phyloP scores from a whole-genome alignment of 2,329 filamentous ascomycete genomes.

The Aureobasidium pullulans region DNA sequence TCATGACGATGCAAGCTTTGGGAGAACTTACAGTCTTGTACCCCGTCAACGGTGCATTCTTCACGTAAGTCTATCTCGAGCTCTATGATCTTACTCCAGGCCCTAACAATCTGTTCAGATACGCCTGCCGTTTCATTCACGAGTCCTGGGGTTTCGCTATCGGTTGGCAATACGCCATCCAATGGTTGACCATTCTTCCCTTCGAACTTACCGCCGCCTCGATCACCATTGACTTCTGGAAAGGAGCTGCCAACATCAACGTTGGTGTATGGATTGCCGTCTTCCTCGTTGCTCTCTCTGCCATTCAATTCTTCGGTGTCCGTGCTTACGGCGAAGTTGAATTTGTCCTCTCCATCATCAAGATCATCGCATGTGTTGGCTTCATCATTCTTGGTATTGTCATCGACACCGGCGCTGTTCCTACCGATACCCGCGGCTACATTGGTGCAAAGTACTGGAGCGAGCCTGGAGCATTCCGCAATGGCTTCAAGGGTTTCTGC shows the following conservation, averaged over 20 bases:
- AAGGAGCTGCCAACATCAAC: slow-evolving; percentile 14
- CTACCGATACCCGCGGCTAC: slow-evolving; percentile 46
- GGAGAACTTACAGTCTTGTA: slow-evolving; percentile 33
- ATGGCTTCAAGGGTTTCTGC: slow-evolving; percentile 59
- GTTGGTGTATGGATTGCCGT: slow-evolving; percentile 28
- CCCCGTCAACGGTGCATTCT: slow-evolving; percentile 33
- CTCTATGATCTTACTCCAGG: not conserved
- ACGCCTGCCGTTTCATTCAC: slow-evolving; percentile 37
- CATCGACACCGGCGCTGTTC: slow-evolving; percentile 53
- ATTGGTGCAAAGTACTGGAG: slow-evolving; percentile 50
- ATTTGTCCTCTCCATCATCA: slow-evolving; percentile 30
- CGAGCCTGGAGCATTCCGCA: slow-evolving; percentile 32
- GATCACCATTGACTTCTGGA: slow-evolving; percentile 19
- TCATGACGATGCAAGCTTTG: slow-evolving; percentile 30
- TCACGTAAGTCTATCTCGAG: slow-evolving; percentile 15
- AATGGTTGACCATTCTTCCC: slow-evolving; percentile 26
- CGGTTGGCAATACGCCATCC: slow-evolving; percentile 26
- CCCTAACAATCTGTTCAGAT: slow-evolving; percentile 10
- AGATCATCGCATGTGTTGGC: slow-evolving; percentile 44
- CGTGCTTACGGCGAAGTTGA: slow-evolving; percentile 24
- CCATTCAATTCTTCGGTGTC: slow-evolving; percentile 28
- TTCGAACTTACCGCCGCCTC: slow-evolving; percentile 27
- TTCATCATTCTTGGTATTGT: slow-evolving; percentile 60
- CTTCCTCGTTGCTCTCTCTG: slow-evolving; percentile 26
- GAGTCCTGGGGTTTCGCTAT: slow-evolving; percentile 29